Evolutionary conservation across 768 basidiomycete genomes (phyloP).

Genomic region (Hygrocybe coccinea): DNA sequence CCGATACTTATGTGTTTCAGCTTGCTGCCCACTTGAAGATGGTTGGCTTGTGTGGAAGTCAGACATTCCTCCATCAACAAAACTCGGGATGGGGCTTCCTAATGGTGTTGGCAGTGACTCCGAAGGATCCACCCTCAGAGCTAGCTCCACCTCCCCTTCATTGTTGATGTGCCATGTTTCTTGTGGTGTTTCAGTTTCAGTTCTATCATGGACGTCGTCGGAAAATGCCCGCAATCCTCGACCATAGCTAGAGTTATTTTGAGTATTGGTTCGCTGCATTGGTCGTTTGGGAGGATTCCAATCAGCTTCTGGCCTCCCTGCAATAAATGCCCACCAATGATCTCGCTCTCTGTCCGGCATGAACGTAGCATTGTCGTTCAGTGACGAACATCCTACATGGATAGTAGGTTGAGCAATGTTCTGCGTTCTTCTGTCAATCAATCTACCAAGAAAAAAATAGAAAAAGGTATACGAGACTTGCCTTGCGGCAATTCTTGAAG

Average conservation of each 20-base stretch:
- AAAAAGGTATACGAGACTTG: conserved; percentile 23
- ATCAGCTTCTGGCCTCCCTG: conserved; percentile 60
- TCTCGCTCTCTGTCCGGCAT: conserved; percentile 73
- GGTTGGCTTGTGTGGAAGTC: conserved; percentile 9
- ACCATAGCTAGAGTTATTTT: conserved; percentile 12
- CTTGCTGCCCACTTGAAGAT: neutral
- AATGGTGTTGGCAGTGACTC: conserved; percentile 41
- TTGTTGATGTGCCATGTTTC: conserved; percentile 34
- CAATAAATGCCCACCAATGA: conserved; percentile 74
- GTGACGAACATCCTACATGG: conserved; percentile 34
- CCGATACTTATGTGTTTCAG: conserved; percentile 32
- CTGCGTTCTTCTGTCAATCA: conserved; percentile 30
- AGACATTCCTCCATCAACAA: neutral
- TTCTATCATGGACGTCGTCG: conserved; percentile 24
- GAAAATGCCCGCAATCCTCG: conserved; percentile 37
- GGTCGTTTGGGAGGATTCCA: conserved; percentile 56
- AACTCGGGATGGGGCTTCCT: conserved; percentile 34
- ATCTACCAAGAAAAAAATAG: neutral
- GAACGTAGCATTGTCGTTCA: conserved; percentile 28
- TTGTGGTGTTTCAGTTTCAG: conserved; percentile 10
- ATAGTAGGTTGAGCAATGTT: conserved; percentile 63
- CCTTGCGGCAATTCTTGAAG: conserved; percentile 65
- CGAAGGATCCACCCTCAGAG: conserved; percentile 29
- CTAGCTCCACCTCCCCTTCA: conserved; percentile 41
- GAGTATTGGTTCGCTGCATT: conserved; percentile 25